Conservation (phyloP, 2,329 filamentous ascomycete genomes). For the Botryotinia convoluta region DNA sequence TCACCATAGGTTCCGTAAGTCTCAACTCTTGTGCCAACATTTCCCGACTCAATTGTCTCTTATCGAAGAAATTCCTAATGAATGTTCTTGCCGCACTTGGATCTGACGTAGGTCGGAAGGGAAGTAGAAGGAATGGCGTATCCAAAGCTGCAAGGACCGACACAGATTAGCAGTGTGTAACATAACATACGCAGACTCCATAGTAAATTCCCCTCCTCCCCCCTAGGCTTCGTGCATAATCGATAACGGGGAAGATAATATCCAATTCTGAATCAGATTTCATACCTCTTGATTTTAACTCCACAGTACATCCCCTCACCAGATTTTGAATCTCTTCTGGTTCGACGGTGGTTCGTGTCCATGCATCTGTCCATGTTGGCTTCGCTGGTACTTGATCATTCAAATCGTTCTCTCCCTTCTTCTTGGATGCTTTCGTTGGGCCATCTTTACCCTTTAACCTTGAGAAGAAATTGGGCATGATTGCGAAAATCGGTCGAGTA, state of each 20-base stretch:
- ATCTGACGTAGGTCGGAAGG: slow-evolving; percentile 90
- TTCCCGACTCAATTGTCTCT: slow-evolving; percentile 65
- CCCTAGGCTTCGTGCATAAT: slow-evolving; percentile 30
- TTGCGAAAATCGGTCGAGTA: slow-evolving; percentile 12
- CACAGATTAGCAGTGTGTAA: slow-evolving; percentile 31
- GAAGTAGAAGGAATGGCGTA: slow-evolving; percentile 86
- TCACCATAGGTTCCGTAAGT: slow-evolving; percentile 89
- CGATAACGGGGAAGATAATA: slow-evolving; percentile 31
- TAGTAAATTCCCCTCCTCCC: background rate
- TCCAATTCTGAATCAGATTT: slow-evolving; percentile 19
- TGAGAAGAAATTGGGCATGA: slow-evolving; percentile 39
- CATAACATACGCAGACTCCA: slow-evolving; percentile 22
- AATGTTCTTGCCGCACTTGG: slow-evolving; percentile 90
- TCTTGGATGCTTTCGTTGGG: slow-evolving; percentile 52
- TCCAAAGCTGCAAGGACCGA: slow-evolving; percentile 65
- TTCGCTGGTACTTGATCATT: slow-evolving; percentile 56
- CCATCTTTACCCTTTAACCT: slow-evolving; percentile 68
- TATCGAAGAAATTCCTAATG: slow-evolving; percentile 86
- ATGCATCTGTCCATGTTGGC: slow-evolving; percentile 84
- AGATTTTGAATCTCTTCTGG: slow-evolving; percentile 91
- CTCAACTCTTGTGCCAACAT: slow-evolving; percentile 79
- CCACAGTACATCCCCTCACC: slow-evolving; percentile 77
- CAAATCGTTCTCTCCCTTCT: slow-evolving; percentile 59
- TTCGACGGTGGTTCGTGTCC: slow-evolving; percentile 75
- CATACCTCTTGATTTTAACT: slow-evolving; percentile 92